phyloP scores from a whole-genome alignment of 805 yeast genomes.

The Yarrowia sp. region DNA sequence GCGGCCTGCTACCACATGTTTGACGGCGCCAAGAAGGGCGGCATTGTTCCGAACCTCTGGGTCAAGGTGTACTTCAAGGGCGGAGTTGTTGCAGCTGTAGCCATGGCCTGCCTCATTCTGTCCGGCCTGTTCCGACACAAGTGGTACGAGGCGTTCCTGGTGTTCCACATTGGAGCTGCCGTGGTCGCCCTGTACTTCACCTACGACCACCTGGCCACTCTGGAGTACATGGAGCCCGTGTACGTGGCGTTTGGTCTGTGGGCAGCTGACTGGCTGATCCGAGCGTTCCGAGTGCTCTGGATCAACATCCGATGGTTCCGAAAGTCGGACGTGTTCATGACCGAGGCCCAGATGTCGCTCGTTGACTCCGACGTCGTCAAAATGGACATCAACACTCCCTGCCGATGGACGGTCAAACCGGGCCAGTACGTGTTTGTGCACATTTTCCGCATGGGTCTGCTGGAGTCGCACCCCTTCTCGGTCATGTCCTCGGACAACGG shows the following conservation, averaged over 20 bases:
- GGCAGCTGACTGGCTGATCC: slow-evolving; percentile 67
- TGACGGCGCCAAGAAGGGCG: slow-evolving; percentile 42
- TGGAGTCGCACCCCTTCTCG: slow-evolving; percentile 77
- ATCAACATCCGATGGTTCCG: slow-evolving; percentile 44
- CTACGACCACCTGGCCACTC: slow-evolving; percentile 60
- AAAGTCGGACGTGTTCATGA: slow-evolving; percentile 3
- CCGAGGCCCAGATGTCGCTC: slow-evolving; percentile 53
- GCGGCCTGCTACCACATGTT: slow-evolving; percentile 58
- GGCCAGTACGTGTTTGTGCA: slow-evolving; percentile 71
- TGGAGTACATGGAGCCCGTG: slow-evolving; percentile 63
- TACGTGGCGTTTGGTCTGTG: slow-evolving; percentile 67
- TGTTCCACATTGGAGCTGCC: slow-evolving; percentile 64
- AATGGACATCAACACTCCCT: slow-evolving; percentile 59
- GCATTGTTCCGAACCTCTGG: slow-evolving; percentile 18
- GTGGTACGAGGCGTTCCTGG: slow-evolving; percentile 65
- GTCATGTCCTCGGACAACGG: slow-evolving; percentile 54
- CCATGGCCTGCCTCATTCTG: slow-evolving; percentile 53
- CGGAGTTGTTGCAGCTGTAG: slow-evolving; percentile 50
- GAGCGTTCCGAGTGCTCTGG: slow-evolving; percentile 59
- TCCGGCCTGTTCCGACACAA: slow-evolving; percentile 57
- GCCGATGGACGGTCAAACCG: slow-evolving; percentile 61
- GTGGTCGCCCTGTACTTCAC: slow-evolving; percentile 61
- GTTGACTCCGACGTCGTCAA: slow-evolving; percentile 57
- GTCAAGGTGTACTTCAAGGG: slow-evolving; percentile 46
- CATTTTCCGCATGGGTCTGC: slow-evolving; percentile 56